Evolutionary conservation across 2,329 filamentous ascomycete genomes (phyloP).

Genomic region (Phaeosphaeria sp.): DNA sequence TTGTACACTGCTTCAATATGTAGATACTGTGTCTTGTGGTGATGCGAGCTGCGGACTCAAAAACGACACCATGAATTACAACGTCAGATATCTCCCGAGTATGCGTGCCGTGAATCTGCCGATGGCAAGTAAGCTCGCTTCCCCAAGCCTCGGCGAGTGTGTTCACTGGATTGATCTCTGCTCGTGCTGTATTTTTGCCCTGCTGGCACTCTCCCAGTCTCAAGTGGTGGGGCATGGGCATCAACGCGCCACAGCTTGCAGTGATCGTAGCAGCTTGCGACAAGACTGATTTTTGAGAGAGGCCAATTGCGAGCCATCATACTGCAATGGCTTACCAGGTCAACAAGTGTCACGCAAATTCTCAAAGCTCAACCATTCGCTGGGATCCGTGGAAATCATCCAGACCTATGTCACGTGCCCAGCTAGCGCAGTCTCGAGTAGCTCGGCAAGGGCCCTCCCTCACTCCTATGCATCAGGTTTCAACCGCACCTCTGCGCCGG

Average conservation of each 20-base stretch:
- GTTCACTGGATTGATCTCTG: background rate
- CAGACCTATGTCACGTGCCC: constrained; percentile 19
- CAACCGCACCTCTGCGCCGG: constrained; percentile 27
- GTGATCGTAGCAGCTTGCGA: no score
- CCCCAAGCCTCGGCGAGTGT: background rate
- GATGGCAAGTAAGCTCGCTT: background rate
- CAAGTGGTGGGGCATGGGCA: background rate
- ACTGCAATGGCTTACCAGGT: background rate
- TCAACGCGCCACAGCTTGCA: background rate
- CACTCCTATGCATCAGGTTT: constrained; percentile 11
- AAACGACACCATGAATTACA: background rate
- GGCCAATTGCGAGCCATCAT: no score
- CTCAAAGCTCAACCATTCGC: background rate
- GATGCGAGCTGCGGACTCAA: no score
- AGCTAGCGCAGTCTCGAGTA: constrained; percentile 15
- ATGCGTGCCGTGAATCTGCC: background rate
- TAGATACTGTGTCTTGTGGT: no score
- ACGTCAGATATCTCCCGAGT: background rate
- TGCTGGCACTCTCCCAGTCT: background rate
- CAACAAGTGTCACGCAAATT: background rate
- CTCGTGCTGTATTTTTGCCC: background rate
- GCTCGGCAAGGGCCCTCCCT: constrained; percentile 16
- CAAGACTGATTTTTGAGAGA: no score
- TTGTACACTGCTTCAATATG: background rate
- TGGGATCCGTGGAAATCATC: background rate